phyloP scores from a whole-genome alignment of 2,329 filamentous ascomycete species.

The Aspergillus puulaauensis region DNA sequence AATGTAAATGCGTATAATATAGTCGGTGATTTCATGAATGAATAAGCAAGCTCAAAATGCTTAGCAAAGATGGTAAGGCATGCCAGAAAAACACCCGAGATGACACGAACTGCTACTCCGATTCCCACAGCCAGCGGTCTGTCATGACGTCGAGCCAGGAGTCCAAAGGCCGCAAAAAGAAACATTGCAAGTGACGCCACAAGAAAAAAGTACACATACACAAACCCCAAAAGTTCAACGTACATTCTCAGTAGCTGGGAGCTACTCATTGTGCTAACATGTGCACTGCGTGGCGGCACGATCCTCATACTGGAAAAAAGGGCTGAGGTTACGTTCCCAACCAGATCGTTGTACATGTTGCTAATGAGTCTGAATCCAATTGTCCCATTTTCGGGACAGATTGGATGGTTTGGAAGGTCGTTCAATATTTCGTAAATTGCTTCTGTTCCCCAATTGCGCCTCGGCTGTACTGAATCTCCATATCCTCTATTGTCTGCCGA shows the following conservation, averaged over 20 bases:
- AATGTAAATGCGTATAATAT: conserved; percentile 38
- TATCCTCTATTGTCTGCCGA: conserved; percentile 38
- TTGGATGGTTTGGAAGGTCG: conserved; percentile 27
- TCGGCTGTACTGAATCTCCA: conserved; percentile 40
- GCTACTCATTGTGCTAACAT: conserved; percentile 28
- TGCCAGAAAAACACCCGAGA: conserved; percentile 29
- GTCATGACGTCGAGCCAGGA: conserved; percentile 29
- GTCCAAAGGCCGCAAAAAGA: conserved; percentile 35
- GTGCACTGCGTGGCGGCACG: conserved; percentile 28
- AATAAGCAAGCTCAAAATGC: conserved; percentile 35
- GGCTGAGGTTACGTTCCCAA: conserved; percentile 41
- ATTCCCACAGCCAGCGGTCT: conserved; percentile 22
- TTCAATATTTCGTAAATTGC: conserved; percentile 34
- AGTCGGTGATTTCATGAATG: conserved; percentile 41
- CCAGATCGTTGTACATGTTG: conserved; percentile 32
- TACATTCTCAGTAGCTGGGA: conserved; percentile 37
- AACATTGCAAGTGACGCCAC: conserved; percentile 38
- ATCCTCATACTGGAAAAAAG: conserved; percentile 43
- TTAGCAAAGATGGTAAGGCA: conserved; percentile 30
- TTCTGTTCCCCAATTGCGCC: conserved; percentile 32
- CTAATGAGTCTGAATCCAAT: conserved; percentile 25
- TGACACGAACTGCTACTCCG: conserved; percentile 27
- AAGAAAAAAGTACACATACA: conserved; percentile 42
- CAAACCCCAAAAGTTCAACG: conserved; percentile 38
- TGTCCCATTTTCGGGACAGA: conserved; percentile 27